phyloP scores from a whole-genome alignment of 2,329 filamentous ascomycete species.

The Raffaelea albimanens region DNA sequence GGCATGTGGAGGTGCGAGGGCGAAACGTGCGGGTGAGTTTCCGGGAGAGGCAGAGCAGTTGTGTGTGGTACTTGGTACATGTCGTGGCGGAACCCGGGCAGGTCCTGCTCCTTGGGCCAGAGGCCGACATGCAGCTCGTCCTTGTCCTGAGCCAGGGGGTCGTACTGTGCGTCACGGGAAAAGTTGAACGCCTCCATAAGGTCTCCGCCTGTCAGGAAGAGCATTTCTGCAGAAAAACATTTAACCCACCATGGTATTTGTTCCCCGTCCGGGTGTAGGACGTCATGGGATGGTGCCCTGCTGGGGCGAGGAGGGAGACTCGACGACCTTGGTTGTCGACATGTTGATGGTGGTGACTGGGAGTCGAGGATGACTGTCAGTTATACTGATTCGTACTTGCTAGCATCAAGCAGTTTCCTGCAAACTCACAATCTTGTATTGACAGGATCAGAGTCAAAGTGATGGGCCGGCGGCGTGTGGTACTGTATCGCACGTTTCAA shows the following conservation, averaged over 20 bases:
- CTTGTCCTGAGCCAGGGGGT: slow-evolving; percentile 19
- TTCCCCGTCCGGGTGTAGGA: slow-evolving; percentile 29
- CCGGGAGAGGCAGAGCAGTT: slow-evolving; percentile 6
- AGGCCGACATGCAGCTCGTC: slow-evolving; percentile 17
- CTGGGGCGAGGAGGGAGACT: slow-evolving; percentile 3
- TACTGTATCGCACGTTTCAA: no score
- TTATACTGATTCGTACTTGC: no score
- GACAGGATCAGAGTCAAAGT: no score
- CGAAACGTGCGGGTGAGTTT: slow-evolving; percentile 8
- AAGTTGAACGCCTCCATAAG: slow-evolving; percentile 25
- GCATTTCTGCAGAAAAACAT: not conserved
- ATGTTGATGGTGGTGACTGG: no score
- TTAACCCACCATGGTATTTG: slow-evolving; percentile 21
- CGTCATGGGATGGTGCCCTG: slow-evolving; percentile 27
- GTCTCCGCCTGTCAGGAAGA: slow-evolving; percentile 10
- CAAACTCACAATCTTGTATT: no score
- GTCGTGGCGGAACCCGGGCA: not conserved
- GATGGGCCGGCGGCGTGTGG: no score
- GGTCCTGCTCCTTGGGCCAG: slow-evolving; percentile 16
- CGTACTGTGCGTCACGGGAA: slow-evolving; percentile 21
- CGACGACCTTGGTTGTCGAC: no score
- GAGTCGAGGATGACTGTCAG: no score
- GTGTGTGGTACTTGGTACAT: slow-evolving; percentile 6
- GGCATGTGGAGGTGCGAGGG: slow-evolving; percentile 8
- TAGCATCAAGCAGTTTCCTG: no score